These are phyloP conservation scores for Saturnispora sanitii DNA, from an alignment of 805 yeast species.

Conservation along the genomic window DNA sequence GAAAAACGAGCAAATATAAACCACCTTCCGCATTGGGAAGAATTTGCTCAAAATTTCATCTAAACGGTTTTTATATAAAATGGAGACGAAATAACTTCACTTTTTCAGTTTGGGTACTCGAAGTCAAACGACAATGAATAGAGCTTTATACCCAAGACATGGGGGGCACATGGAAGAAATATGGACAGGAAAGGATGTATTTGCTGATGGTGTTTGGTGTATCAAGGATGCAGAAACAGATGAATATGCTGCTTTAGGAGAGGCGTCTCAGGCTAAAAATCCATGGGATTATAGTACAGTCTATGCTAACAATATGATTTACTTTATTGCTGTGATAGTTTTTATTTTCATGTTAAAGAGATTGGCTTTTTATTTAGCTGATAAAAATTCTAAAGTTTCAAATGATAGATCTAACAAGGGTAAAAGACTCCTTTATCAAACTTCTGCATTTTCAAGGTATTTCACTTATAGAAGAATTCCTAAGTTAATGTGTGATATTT, in stretches of 20 bases:
- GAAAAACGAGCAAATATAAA: neutral
- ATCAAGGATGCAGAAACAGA: slow-evolving; percentile 15
- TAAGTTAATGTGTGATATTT: slow-evolving; percentile 23
- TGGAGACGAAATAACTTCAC: neutral
- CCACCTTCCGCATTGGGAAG: neutral
- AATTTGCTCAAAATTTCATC: neutral
- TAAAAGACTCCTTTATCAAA: slow-evolving; percentile 13
- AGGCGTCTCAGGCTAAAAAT: slow-evolving; percentile 26
- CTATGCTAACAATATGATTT: slow-evolving; percentile 32
- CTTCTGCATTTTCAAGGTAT: slow-evolving; percentile 24
- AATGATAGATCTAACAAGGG: slow-evolving; percentile 3
- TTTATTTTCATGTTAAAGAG: slow-evolving; percentile 27
- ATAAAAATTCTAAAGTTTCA: slow-evolving; percentile 8
- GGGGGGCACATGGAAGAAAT: neutral
- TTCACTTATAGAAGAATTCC: slow-evolving; percentile 28
- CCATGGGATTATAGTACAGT: slow-evolving; percentile 22
- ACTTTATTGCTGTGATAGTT: slow-evolving; percentile 32
- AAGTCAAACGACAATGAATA: no score
- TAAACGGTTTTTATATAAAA: neutral
- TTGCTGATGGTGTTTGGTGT: slow-evolving; percentile 14
- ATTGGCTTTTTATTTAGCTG: slow-evolving; percentile 14
- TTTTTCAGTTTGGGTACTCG: no score
- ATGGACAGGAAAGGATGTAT: slow-evolving; percentile 9
- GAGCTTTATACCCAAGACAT: neutral
- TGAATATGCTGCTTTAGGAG: slow-evolving; percentile 17